These are phyloP conservation scores for Barbatosphaeria neglecta DNA, from an alignment of 495 filamentous ascomycete species.

Conservation along the genomic window DNA sequence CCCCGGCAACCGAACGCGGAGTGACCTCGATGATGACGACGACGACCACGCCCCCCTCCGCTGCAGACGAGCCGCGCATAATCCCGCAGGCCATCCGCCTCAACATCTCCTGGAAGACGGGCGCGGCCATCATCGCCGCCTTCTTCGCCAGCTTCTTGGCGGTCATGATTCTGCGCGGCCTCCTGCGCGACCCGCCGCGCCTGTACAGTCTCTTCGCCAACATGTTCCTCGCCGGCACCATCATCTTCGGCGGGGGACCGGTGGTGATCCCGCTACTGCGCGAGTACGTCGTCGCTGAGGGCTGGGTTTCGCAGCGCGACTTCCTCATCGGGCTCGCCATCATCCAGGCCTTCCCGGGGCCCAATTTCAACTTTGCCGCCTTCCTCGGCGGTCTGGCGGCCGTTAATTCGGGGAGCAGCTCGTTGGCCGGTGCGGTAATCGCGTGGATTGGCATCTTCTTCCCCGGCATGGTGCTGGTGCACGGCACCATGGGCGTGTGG, in stretches of 20 bases:
- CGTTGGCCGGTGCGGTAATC: slow-evolving; percentile 41
- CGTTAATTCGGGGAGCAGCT: slow-evolving; percentile 14
- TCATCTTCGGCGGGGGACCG: slow-evolving; percentile 80
- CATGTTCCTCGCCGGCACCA: slow-evolving; percentile 78
- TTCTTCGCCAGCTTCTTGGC: slow-evolving; percentile 52
- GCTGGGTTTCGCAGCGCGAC: slow-evolving; percentile 69
- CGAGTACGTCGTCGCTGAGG: slow-evolving; percentile 66
- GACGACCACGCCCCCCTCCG: too few relatives aligned
- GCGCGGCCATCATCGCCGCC: slow-evolving; percentile 31
- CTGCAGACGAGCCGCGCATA: slow-evolving; percentile 23
- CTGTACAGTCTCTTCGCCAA: slow-evolving; percentile 60
- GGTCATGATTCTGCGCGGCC: slow-evolving; percentile 47
- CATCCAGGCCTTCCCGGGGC: slow-evolving; percentile 74
- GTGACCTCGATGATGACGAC: too few relatives aligned
- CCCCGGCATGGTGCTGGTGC: slow-evolving; percentile 54
- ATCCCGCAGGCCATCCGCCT: slow-evolving; percentile 28
- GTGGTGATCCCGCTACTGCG: slow-evolving; percentile 75
- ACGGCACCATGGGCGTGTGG: slow-evolving; percentile 65
- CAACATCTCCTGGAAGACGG: slow-evolving; percentile 33
- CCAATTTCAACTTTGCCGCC: slow-evolving; percentile 83
- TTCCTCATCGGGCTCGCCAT: slow-evolving; percentile 75
- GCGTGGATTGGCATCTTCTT: slow-evolving; percentile 60
- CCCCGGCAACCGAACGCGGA: too few relatives aligned
- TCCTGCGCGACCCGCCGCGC: slow-evolving; percentile 30
- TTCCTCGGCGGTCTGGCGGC: slow-evolving; percentile 58